phyloP scores from a whole-genome alignment of 2,329 filamentous ascomycete species.

The Microdochium bolleyi region DNA sequence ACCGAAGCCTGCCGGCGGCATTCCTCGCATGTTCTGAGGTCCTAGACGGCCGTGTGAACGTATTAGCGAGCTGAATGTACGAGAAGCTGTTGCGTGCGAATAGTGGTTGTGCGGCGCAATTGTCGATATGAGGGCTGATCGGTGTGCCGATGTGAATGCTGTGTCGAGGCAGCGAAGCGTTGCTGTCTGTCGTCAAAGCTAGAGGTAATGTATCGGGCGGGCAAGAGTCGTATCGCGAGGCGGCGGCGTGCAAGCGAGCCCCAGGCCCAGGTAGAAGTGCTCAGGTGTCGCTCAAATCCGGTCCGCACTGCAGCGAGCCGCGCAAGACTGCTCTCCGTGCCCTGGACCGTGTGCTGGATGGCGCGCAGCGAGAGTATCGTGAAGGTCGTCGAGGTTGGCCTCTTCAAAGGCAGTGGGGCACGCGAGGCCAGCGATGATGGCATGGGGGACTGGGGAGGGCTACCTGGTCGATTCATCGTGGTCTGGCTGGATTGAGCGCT shows the following conservation, averaged over 20 bases:
- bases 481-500: neutral
- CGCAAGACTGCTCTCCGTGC: neutral
- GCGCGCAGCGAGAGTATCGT: neutral
- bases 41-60: conserved; percentile 16
- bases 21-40: conserved; percentile 54
- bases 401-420: neutral
- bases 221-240: no score
- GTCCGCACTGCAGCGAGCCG: neutral
- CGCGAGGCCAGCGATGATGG: neutral
- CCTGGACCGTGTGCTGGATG: neutral
- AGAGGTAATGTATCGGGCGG: no score
- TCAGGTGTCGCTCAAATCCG: no score
- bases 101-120: neutral
- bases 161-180: no score
- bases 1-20: conserved; percentile 53
- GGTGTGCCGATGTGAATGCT: no score
- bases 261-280: no score
- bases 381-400: neutral
- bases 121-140: neutral
- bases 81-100: neutral
- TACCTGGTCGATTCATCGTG: neutral
- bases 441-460: neutral
- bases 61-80: neutral
- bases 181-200: no score
- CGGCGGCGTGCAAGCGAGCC: no score